These are phyloP conservation scores for Suillus discolor DNA, from an alignment of 768 basidiomycete genomes.

Conservation along the genomic window DNA sequence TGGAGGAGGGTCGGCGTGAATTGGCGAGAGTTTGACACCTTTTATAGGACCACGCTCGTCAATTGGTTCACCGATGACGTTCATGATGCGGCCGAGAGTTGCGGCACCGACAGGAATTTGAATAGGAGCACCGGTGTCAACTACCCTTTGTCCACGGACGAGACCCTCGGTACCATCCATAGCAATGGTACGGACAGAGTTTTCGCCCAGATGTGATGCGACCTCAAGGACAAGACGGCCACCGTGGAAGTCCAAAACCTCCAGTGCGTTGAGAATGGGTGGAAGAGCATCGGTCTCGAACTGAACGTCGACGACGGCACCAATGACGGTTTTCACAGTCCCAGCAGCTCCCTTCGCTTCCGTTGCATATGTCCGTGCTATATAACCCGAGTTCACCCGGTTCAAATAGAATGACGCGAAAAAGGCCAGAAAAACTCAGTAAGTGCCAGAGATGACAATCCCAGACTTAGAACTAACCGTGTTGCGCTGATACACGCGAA, in stretches of 20 bases:
- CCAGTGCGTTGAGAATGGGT: conserved; percentile 97
- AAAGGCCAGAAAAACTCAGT: conserved; percentile 8
- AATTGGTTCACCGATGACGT: conserved; percentile 99
- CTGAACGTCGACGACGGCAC: conserved; percentile 99
- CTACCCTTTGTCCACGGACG: conserved; percentile 95
- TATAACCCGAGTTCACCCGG: conserved; percentile 28
- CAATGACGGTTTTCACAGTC: conserved; percentile 97
- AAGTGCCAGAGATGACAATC: background rate
- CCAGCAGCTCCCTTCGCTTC: conserved; percentile 78
- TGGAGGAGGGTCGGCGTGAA: conserved; percentile 95
- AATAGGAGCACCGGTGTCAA: conserved; percentile 97
- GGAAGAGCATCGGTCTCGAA: conserved; percentile 91
- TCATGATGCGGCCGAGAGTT: conserved; percentile 99
- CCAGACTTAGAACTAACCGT: conserved; percentile 46
- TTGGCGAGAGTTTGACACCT: conserved; percentile 88
- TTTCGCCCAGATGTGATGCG: conserved; percentile 97
- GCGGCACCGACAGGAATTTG: conserved; percentile 93
- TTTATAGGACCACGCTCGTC: conserved; percentile 99
- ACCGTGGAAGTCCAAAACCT: conserved; percentile 92
- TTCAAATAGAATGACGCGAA: background rate
- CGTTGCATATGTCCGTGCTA: conserved; percentile 89
- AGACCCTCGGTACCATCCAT: conserved; percentile 99
- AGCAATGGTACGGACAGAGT: conserved; percentile 99
- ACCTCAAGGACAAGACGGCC: conserved; percentile 99
- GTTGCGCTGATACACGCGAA: conserved; percentile 46